These are phyloP conservation scores for Tylopilus balloui DNA, from an alignment of 768 basidiomycete genomes.

Conservation along the genomic window DNA sequence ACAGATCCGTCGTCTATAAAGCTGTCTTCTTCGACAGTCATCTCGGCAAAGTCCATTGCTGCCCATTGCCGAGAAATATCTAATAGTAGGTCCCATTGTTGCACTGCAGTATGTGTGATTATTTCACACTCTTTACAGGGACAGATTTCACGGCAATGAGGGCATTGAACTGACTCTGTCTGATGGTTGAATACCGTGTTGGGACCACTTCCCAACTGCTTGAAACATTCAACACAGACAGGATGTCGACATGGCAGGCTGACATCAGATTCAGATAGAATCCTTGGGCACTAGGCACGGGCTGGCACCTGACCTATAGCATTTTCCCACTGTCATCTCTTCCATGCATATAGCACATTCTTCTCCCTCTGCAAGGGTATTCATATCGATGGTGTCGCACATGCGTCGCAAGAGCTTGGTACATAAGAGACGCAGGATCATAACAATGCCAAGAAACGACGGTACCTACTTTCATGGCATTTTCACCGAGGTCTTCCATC, in stretches of 20 bases:
- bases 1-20: slow-evolving; percentile 2
- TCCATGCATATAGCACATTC: slow-evolving; percentile 21
- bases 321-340: slow-evolving; percentile 13
- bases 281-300: not conserved
- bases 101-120: slow-evolving; percentile 11
- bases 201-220: not conserved
- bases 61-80: slow-evolving; percentile 19
- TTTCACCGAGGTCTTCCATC: slow-evolving; percentile 8
- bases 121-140: slow-evolving; percentile 14
- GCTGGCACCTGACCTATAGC: slow-evolving; percentile 16
- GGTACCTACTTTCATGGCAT: slow-evolving; percentile 7
- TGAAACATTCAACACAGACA: slow-evolving; percentile 16
- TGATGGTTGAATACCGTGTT: not conserved
- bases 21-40: slow-evolving; percentile 5
- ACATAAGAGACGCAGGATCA: not conserved
- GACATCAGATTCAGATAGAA: not conserved
- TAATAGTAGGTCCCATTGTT: slow-evolving; percentile 19
- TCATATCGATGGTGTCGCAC: slow-evolving; percentile 19
- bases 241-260: slow-evolving; percentile 16
- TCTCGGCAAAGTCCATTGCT: slow-evolving; percentile 7
- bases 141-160: slow-evolving; percentile 18
- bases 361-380: slow-evolving; percentile 19
- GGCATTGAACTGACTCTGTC: slow-evolving; percentile 10
- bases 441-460: not conserved
- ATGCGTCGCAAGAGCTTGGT: slow-evolving; percentile 17